Evolutionary conservation across 2,329 filamentous ascomycete species (phyloP).

Genomic region (Stachybotrys echinatus): DNA sequence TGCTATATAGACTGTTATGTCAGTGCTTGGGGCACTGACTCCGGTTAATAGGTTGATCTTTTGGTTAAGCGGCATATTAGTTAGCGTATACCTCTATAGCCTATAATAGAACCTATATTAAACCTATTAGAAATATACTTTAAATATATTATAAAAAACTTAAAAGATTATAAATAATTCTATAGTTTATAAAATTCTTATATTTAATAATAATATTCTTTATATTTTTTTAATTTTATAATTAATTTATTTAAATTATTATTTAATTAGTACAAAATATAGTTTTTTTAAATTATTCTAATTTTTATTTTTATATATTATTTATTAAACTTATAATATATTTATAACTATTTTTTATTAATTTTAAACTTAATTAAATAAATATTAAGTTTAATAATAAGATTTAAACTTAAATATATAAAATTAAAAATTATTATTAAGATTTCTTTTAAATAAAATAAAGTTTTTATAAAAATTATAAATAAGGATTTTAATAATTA

Average conservation of each 20-base stretch:
- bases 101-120: too few relatives aligned
- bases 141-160: not conserved
- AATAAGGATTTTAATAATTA: too few relatives aligned
- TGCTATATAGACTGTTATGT: too few relatives aligned
- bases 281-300: not conserved
- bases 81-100: too few relatives aligned
- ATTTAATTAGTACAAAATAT: not conserved
- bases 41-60: too few relatives aligned
- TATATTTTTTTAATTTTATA: not conserved
- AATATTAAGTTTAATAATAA: not conserved
- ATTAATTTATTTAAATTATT: not conserved
- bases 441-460: too few relatives aligned
- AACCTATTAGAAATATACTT: too few relatives aligned
- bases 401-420: too few relatives aligned
- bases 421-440: constrained; percentile 1
- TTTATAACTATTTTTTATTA: not conserved
- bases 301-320: not conserved
- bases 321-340: not conserved
- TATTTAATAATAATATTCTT: not conserved
- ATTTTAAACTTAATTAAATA: not conserved
- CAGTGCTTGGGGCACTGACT: too few relatives aligned
- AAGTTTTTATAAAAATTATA: not conserved
- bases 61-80: too few relatives aligned
- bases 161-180: not conserved
- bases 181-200: not conserved